These are phyloP conservation scores for Podaxis rugospora DNA, from an alignment of 768 basidiomycete genomes.

Conservation along the genomic window DNA sequence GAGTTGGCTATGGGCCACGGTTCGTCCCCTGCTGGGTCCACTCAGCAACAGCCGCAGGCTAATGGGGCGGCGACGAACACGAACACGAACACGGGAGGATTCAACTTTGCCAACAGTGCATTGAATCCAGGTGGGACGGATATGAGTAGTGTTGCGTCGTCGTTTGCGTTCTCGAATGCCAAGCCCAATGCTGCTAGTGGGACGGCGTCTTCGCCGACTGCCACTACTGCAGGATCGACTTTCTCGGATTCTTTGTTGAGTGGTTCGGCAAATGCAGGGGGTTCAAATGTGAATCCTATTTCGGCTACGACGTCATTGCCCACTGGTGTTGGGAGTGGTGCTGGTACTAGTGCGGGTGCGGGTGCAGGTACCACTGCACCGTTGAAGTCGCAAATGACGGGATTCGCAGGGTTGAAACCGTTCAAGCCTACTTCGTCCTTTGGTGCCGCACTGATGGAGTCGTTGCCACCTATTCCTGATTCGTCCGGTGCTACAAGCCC, in stretches of 20 bases:
- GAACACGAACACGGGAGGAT: slow-evolving; percentile 21
- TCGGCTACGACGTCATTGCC: slow-evolving; percentile 9
- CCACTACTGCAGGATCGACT: slow-evolving; percentile 36
- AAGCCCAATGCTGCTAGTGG: slow-evolving; percentile 17
- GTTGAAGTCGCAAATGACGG: slow-evolving; percentile 44
- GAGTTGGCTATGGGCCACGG: slow-evolving; percentile 62
- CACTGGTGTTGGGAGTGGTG: slow-evolving; percentile 4
- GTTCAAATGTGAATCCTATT: slow-evolving; percentile 23
- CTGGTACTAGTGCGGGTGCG: not conserved
- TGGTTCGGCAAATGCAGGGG: slow-evolving; percentile 21
- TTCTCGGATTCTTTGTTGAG: slow-evolving; percentile 46
- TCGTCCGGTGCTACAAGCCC: slow-evolving; percentile 46
- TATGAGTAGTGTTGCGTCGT: slow-evolving; percentile 70
- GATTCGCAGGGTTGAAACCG: slow-evolving; percentile 62
- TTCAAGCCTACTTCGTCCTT: slow-evolving; percentile 84
- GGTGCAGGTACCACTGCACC: slow-evolving; percentile 16
- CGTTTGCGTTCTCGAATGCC: slow-evolving; percentile 47
- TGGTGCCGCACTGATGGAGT: slow-evolving; percentile 69
- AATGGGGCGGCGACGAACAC: slow-evolving; percentile 16
- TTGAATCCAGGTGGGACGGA: slow-evolving; percentile 45
- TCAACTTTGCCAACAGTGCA: slow-evolving; percentile 36
- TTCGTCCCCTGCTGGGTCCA: not conserved
- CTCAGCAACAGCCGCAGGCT: slow-evolving; percentile 19
- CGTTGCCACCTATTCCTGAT: slow-evolving; percentile 69
- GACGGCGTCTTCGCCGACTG: slow-evolving; percentile 15